Evolutionary conservation across 805 yeast genomes (phyloP), one percentile per base, ranked within the genome.

Genomic region (Saturnispora gosingensis): DNA sequence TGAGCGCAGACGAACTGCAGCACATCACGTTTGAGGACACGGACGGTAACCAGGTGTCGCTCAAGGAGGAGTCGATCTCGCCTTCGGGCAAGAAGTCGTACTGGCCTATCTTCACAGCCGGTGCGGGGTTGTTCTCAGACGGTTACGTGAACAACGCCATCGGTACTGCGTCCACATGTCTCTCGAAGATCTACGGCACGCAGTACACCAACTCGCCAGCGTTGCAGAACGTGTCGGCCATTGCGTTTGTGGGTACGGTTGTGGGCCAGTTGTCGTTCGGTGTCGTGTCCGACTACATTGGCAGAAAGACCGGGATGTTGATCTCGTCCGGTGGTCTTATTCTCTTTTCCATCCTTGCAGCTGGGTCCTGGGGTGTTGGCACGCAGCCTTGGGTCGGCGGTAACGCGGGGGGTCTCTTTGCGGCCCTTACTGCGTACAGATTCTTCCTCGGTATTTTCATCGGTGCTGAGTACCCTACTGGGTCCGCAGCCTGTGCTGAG

Each of bases 381-480:
- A 66, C 70, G 2, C 43, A 63, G 50, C 61, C 65, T 38, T 46
- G 57, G 18, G 54, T 48, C 24, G 67, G 66, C 43, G 83, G 83
- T 45, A 70, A 81, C 35, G 77, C 87, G 3, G 72, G 77, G 47
- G 96, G 97, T 39, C 76, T 90, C 72, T 79, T 91, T 55, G 83
- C 88, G 15, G 91, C 93, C 20, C 69, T 90, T 50, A 87, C 95
- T 8, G 84, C 83, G 9, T 88, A 84, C 42, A 78, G 98, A 67
- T 87, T 87, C 67, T 83, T 90, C 68, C 71, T 90, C 48, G 98
- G 98, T 69, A 73, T 88, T 57, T 95, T 90, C 61, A 86, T 91
- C 59, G 98, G 98, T 60, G 90, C 95, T 47, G 98, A 90, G 69
- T 90, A 90, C 64, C 96, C 97, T 45, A 84, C 95, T 13, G 90